Conservation (phyloP, 257 asterid genomes). For the Rhazya stricta region DNA sequence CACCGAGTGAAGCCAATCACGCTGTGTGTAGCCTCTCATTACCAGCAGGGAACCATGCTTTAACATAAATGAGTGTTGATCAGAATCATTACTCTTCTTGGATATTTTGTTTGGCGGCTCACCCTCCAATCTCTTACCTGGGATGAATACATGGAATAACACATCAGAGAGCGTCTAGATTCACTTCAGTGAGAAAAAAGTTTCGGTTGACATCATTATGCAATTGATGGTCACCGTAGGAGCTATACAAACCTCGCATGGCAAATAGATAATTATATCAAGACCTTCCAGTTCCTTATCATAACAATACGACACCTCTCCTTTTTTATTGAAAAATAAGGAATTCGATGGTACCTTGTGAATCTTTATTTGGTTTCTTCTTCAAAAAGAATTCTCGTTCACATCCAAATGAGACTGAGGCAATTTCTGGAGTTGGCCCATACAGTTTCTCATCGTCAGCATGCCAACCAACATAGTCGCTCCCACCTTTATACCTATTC, state of each 20-base stretch:
- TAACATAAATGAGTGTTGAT: slow-evolving; percentile 49
- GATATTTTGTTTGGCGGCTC: slow-evolving; percentile 54
- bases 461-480: slow-evolving; percentile 94
- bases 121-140: slow-evolving; percentile 35
- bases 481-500: slow-evolving; percentile 83
- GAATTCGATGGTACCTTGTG: slow-evolving; percentile 26
- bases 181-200: not conserved
- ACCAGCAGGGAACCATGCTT: slow-evolving; percentile 89
- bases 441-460: slow-evolving; percentile 96
- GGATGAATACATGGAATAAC: slow-evolving; percentile 15
- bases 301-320: not conserved
- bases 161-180: not conserved
- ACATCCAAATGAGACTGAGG: slow-evolving; percentile 85
- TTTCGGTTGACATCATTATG: not conserved
- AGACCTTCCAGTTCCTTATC: not conserved
- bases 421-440: slow-evolving; percentile 84
- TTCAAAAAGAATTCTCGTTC: slow-evolving; percentile 84
- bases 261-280: not conserved
- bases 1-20: slow-evolving; percentile 92
- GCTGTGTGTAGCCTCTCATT: slow-evolving; percentile 83
- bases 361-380: slow-evolving; percentile 51
- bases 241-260: not conserved
- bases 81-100: slow-evolving; percentile 36
- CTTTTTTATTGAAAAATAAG: not conserved
- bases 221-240: not conserved